Conservation (phyloP, 768 basidiomycete species). For the Russula earlei region DNA sequence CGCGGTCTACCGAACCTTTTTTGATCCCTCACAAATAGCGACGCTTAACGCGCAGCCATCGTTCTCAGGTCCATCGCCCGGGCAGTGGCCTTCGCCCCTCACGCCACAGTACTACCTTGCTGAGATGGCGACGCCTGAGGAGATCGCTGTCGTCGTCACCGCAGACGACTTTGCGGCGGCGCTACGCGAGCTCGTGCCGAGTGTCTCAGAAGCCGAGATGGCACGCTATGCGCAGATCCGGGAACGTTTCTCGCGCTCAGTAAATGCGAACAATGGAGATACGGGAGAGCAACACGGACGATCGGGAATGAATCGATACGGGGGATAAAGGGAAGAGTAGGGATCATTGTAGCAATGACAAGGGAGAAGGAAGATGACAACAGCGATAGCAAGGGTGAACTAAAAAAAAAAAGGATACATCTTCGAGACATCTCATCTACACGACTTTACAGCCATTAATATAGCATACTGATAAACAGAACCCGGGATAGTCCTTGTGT, state of each 20-base stretch:
- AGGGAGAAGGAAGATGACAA: not conserved
- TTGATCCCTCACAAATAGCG: constrained; percentile 15
- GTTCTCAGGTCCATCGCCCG: constrained; percentile 25
- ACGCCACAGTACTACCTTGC: constrained; percentile 87
- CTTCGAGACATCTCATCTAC: constrained; percentile 5
- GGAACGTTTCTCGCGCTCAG: constrained; percentile 46
- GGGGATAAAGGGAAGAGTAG: not conserved
- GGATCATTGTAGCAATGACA: not conserved
- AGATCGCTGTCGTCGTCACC: constrained; percentile 68
- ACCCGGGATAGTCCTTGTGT: not conserved
- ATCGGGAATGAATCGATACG: constrained; percentile 15
- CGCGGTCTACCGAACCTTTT: not conserved
- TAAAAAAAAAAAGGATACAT: not conserved
- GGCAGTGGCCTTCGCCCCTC: constrained; percentile 47
- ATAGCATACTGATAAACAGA: not conserved
- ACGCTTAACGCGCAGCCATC: constrained; percentile 37
- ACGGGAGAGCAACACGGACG: constrained; percentile 23
- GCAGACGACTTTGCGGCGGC: constrained; percentile 70
- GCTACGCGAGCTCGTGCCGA: constrained; percentile 60
- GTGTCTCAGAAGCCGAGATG: constrained; percentile 81
- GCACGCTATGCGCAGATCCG: constrained; percentile 71
- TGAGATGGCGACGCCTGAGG: constrained; percentile 62
- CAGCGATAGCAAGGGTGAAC: not conserved
- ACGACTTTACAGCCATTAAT: not conserved
- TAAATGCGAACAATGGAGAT: constrained; percentile 21